Base-by-base conservation (phyloP, 108 stramenopile genomes). In the Fragilariopsis cylindrus region DNA sequence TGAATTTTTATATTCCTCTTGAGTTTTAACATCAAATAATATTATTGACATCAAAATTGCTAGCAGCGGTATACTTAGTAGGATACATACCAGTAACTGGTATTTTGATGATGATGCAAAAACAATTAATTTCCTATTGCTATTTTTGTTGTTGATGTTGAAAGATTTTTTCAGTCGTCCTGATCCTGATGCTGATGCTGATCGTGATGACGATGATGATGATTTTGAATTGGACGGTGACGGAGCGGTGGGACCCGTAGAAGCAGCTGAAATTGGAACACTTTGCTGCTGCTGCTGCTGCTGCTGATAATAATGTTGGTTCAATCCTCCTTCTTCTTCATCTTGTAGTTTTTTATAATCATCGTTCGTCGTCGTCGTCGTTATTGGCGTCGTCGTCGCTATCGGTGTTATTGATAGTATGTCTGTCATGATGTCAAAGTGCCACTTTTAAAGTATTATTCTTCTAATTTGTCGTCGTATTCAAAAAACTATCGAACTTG, bases 51-150 rank as follows among this genome's bases (percentile, higher is more conserved):
- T 4, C 1, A 69, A 54, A 50, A 76, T 69, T 13, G 67, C 44
- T 18, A 60, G 15, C 8, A 76, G 67, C 4, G 75, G 75, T 50
- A 57, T 11, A 12, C 40, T 19, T 7, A 76, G 0, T 21, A 69
- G 16, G n/a, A 69, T 4, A 11, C 19, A 30, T 0, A 69, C 39
- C 60, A 47, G 67, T 21, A n/a, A 46, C 19, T 76, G 66, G 21
- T 76, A 76, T 49, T 76, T 48, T 11, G 75, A 52, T 16, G 44
- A 18, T 8, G 75, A 19, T 16, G 66, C 65, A 69, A 76, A 76
- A 21, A 76, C 47, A 19, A 76, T 63, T 12, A 63, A n/a, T 45
- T 63, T 63, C 42, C 12, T 63, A n/a, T 45, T 41, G 5, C 40
- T 63, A n/a, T 45, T 41, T 44, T 40, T 7, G 5, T 63, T 63